Conservation (phyloP, 805 yeast genomes). For the Metschnikowia arizonensis region DNA sequence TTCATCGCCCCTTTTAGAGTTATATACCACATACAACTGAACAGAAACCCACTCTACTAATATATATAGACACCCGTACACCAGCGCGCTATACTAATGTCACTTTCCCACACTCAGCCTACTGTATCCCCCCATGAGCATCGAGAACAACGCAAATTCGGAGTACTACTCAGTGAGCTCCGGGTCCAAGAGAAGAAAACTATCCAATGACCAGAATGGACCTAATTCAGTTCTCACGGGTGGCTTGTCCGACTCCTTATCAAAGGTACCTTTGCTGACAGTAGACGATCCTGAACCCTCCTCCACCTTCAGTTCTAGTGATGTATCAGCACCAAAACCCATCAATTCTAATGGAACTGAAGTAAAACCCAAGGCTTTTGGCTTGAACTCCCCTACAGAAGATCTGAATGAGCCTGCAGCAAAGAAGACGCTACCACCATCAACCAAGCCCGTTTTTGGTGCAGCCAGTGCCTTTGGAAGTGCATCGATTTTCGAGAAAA, state of each 20-base stretch:
- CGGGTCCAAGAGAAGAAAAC: constrained; percentile 2
- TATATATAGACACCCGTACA: constrained; percentile 6
- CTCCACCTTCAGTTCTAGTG: background rate
- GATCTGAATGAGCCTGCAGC: background rate
- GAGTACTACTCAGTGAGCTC: constrained; percentile 4
- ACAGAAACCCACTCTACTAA: too few relatives aligned
- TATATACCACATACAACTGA: too few relatives aligned
- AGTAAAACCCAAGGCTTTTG: background rate
- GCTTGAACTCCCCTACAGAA: background rate
- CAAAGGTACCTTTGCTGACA: background rate
- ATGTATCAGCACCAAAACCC: background rate
- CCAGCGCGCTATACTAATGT: background rate
- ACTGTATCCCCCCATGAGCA: constrained; percentile 4
- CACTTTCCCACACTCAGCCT: background rate
- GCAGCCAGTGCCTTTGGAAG: constrained; percentile 40
- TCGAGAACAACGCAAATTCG: background rate
- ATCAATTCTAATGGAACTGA: background rate
- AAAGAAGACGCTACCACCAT: background rate
- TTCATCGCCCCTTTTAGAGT: too few relatives aligned
- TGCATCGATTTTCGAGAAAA: constrained; percentile 21
- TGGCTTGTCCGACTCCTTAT: background rate
- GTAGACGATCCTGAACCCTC: background rate
- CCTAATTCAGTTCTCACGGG: background rate
- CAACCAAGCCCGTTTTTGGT: constrained; percentile 33
- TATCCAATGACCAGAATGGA: background rate